phyloP scores from a whole-genome alignment of 2,329 filamentous ascomycete genomes.

The Aspergillus luchuensis region DNA sequence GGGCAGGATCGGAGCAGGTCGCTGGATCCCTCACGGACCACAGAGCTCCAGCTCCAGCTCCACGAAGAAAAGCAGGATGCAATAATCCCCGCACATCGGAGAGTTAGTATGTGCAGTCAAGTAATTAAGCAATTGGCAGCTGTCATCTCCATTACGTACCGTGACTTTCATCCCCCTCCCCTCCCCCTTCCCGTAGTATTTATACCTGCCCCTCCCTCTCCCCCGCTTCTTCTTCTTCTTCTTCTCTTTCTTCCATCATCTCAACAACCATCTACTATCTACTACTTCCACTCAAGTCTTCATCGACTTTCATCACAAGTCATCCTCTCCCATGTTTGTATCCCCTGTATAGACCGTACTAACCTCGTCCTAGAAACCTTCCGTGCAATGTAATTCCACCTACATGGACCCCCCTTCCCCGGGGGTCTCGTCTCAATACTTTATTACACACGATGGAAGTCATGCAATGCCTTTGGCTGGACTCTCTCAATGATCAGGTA shows the following conservation, averaged over 20 bases:
- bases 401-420: conserved; percentile 4
- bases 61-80: too few relatives aligned
- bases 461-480: conserved; percentile 44
- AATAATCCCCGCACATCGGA: too few relatives aligned
- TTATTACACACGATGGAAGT: conserved; percentile 34
- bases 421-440: conserved; percentile 1
- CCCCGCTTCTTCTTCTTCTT: conserved; percentile 16
- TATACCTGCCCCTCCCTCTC: conserved; percentile 30
- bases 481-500: conserved; percentile 50
- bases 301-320: conserved; percentile 23
- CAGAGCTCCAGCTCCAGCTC: neutral
- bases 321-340: conserved; percentile 17
- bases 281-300: neutral
- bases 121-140: too few relatives aligned
- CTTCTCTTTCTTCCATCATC: neutral
- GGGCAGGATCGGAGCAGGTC: conserved; percentile 12
- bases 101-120: too few relatives aligned
- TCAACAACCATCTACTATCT: conserved; percentile 4
- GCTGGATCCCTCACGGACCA: neutral
- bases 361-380: conserved; percentile 15
- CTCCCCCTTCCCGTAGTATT: conserved; percentile 42
- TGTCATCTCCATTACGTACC: conserved; percentile 1
- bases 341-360: conserved; percentile 7
- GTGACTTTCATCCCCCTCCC: neutral
- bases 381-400: conserved; percentile 29